A percentile compares a stretch with the other conserved stretches of the same genome.
phyloP scores from a whole-genome alignment of 257 asterid genomes.

The Lavandula angustifolia region DNA sequence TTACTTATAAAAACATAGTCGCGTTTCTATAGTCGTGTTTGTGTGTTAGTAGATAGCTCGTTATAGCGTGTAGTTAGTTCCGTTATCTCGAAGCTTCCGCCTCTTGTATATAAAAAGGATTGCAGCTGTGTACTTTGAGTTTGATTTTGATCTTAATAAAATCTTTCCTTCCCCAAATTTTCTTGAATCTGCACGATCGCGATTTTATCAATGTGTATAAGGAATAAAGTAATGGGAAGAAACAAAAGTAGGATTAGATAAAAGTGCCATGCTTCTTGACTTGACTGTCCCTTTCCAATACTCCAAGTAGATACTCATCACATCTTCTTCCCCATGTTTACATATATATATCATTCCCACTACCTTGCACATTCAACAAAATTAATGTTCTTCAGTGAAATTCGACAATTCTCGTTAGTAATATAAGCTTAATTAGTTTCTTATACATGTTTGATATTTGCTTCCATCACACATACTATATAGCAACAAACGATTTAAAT shows the following conservation, averaged over 20 bases:
- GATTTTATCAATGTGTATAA: background rate
- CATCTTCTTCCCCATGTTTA: conserved; percentile 1
- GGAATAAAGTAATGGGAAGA: conserved; percentile 36
- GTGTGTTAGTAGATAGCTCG: no score
- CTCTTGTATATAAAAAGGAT: no score
- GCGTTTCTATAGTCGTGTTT: no score
- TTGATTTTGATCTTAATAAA: no score
- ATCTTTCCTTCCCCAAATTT: no score
- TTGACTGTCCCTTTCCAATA: conserved; percentile 49
- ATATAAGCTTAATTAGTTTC: background rate
- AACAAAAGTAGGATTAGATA: conserved; percentile 50
- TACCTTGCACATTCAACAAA: background rate
- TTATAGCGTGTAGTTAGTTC: no score
- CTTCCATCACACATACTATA: no score
- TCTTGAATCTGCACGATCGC: no score
- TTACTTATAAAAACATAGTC: no score
- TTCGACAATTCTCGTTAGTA: conserved; percentile 38
- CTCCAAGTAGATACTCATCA: conserved; percentile 46
- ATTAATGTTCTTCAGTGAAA: conserved; percentile 64
- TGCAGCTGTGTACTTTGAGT: no score
- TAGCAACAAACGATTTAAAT: no score
- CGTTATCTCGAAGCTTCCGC: no score
- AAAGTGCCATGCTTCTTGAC: conserved; percentile 63
- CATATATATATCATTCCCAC: background rate
- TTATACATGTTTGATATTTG: background rate